Conservation (phyloP, 768 basidiomycete species). For the Naganishia antarctica region DNA sequence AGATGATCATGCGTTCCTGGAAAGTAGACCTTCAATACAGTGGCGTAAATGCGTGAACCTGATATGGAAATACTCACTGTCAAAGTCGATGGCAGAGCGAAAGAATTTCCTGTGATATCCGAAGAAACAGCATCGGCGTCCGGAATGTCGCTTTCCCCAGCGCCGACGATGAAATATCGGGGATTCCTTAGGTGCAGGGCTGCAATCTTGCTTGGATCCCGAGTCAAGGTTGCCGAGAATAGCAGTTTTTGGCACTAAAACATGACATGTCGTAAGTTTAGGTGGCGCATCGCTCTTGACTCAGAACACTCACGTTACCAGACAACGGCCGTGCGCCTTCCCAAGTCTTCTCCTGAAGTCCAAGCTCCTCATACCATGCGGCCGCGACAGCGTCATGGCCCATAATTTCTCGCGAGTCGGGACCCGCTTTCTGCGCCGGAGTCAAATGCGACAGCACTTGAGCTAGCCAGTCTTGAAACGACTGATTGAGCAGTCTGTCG, state of each 20-base stretch:
- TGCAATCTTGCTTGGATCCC: conserved; percentile 87
- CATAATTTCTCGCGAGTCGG: background rate
- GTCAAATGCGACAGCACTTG: conserved; percentile 73
- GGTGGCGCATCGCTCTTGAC: background rate
- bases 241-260: conserved; percentile 79
- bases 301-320: conserved; percentile 28
- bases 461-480: conserved; percentile 91
- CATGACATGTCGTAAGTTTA: background rate
- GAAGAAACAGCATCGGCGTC: conserved; percentile 33
- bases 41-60: background rate
- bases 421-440: conserved; percentile 42
- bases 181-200: conserved; percentile 71
- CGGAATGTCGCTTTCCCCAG: conserved; percentile 42
- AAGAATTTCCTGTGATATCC: conserved; percentile 44
- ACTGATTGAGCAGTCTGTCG: conserved; percentile 87
- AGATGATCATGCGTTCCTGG: conserved; percentile 83
- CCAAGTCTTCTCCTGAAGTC: conserved; percentile 31
- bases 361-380: conserved; percentile 40
- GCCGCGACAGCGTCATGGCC: conserved; percentile 38
- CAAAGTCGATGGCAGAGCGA: conserved; percentile 69
- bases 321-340: conserved; percentile 32
- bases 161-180: conserved; percentile 82
- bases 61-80: conserved; percentile 53
- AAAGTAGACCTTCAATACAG: background rate
- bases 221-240: conserved; percentile 91